Evolutionary conservation across 2,329 filamentous ascomycete genomes (phyloP), one percentile per base, ranked within the genome.

Genomic region (Lachnellula suecica): DNA sequence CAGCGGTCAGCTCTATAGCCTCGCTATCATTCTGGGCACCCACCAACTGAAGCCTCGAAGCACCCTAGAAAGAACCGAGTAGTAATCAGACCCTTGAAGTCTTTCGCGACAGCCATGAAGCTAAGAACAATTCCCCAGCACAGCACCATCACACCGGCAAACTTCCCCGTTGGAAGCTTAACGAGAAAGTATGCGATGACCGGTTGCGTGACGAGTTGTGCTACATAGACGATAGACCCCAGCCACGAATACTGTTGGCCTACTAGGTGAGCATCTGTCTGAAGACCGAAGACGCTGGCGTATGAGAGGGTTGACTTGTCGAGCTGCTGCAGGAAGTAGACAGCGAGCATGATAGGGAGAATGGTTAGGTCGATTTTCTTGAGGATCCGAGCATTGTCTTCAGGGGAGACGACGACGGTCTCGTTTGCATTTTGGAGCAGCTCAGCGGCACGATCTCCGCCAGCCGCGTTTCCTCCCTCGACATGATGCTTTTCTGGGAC

Each of bases 61-160:
- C 84, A 72, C 20, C 85, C 85, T 0, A 88, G 73, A 59, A 88
- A 80, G 63, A 87, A 83, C 0, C 85, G 78, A 41, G 86, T 75
- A 0, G 79, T 81, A 34, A 86, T 75, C 0, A 83, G 79, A 2
- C 83, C 79, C 0, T 73, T 69, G 60, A 81, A 88, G 64, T 79
- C 79, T 20, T 75, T 70, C 1, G 81, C 79, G 0, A 77, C 82
- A 0, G 84, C 83, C 59, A 85, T 84, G 63, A 81, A 82, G 71
- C 76, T 77, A 45, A 78, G 66, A 47, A 76, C 75, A 22, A 73
- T 68, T 1, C 73, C 74, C 74, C 73, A 70, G 25, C 68, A 44
- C 53, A 66, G 62, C 53, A 84, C 82, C 57, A 81, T 82, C 38
- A 70, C 68, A 2, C 76, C 77, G 2, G 82, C 68, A 59, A 82